Evolutionary conservation across 2,329 filamentous ascomycete species (phyloP).

Genomic region (Huntiella abstrusa): DNA sequence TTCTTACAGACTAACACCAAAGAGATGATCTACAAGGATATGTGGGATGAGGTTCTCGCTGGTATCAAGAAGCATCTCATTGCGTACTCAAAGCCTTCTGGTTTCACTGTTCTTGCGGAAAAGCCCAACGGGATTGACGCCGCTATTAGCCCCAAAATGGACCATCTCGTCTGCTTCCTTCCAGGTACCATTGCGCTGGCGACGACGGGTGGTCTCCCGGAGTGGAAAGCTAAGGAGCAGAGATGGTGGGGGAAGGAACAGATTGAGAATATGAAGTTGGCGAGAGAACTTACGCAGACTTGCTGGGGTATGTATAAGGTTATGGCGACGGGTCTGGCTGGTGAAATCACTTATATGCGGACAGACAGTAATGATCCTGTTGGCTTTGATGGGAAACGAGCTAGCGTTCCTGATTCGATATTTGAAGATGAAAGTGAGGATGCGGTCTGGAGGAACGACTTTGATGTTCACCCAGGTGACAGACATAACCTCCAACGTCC

Average conservation of each 20-base stretch:
- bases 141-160: slow-evolving; percentile 72
- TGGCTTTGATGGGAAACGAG: slow-evolving; percentile 18
- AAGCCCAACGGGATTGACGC: slow-evolving; percentile 52
- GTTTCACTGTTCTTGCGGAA: slow-evolving; percentile 81
- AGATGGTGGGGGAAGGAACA: slow-evolving; percentile 58
- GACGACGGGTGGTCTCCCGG: slow-evolving; percentile 58
- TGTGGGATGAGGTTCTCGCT: slow-evolving; percentile 75
- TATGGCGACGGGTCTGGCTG: slow-evolving; percentile 77
- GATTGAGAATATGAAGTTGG: slow-evolving; percentile 73
- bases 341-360: slow-evolving; percentile 85
- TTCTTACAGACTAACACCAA: slow-evolving; percentile 82
- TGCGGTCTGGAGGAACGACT: slow-evolving; percentile 58
- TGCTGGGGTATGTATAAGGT: slow-evolving; percentile 96
- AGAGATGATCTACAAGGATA: slow-evolving; percentile 69
- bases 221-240: slow-evolving; percentile 55
- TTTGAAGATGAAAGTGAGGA: slow-evolving; percentile 7
- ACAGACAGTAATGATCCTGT: slow-evolving; percentile 28
- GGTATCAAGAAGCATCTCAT: slow-evolving; percentile 85
- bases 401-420: not conserved
- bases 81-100: slow-evolving; percentile 63
- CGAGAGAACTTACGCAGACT: slow-evolving; percentile 81
- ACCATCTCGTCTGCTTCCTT: slow-evolving; percentile 94
- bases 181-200: slow-evolving; percentile 86
- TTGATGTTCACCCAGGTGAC: slow-evolving; percentile 62
- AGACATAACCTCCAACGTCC: slow-evolving; percentile 85